Percentiles rank a stretch among this genome's conserved stretches.
Conservation (phyloP, 768 basidiomycete genomes). For the Naganishia onofrii region DNA sequence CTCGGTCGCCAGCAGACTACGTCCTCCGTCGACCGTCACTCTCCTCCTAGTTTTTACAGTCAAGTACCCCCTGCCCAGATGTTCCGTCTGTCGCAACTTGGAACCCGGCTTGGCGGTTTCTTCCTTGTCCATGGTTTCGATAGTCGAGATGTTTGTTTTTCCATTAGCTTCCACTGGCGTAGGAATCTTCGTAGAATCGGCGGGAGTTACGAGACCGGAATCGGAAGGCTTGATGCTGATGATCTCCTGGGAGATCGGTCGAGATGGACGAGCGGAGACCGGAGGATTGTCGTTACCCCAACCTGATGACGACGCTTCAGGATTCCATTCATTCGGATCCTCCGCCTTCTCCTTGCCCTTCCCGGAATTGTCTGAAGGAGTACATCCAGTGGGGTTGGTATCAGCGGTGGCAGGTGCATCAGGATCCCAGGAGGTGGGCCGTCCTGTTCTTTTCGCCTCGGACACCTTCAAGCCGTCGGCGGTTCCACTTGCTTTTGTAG, state of each 20-base stretch:
- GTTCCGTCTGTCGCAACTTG: constrained; percentile 1
- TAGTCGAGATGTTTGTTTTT: neutral
- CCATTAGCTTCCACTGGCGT: neutral
- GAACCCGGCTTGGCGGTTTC: neutral
- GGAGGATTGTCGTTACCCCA: neutral
- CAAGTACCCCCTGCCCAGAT: constrained; percentile 28
- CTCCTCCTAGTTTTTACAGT: constrained; percentile 26
- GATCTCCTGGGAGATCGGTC: neutral
- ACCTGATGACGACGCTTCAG: neutral
- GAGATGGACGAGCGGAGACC: neutral
- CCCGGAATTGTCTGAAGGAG: neutral
- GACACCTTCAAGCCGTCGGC: neutral
- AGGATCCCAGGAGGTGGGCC: neutral
- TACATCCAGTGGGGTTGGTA: neutral
- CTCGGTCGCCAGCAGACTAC: constrained; percentile 20
- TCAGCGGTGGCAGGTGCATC: neutral
- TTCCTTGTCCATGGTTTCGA: neutral
- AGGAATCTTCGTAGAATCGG: neutral
- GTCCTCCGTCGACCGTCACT: constrained; percentile 27
- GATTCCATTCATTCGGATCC: neutral
- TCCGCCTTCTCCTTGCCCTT: neutral
- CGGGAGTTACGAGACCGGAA: neutral
- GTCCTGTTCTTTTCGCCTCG: no score
- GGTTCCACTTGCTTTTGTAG: neutral
- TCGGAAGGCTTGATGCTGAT: neutral